A percentile compares a stretch with the other conserved stretches of the same genome.
Conservation (phyloP, 2,329 filamentous ascomycete species). For the Cryphonectria carpinicola region DNA sequence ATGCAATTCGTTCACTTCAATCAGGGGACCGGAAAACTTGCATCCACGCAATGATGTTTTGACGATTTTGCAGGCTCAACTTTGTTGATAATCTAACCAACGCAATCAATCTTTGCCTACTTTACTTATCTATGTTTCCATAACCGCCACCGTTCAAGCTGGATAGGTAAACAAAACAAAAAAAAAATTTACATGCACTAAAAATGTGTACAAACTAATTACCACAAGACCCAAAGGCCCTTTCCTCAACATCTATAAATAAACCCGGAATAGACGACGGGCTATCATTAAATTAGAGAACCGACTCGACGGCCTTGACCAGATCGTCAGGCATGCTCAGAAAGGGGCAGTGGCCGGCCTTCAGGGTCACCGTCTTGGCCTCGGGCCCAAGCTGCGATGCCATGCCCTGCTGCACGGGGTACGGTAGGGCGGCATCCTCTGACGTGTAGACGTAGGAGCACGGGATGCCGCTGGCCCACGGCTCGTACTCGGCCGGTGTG, state of each 20-base stretch:
- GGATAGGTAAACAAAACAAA: not conserved
- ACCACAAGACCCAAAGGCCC: not conserved
- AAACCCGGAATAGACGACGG: not conserved
- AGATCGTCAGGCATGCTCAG: slow-evolving; percentile 28
- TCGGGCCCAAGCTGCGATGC: slow-evolving; percentile 19
- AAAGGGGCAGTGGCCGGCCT: slow-evolving; percentile 29
- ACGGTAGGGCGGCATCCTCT: slow-evolving; percentile 29
- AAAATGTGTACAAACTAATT: not conserved
- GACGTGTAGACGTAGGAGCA: slow-evolving; percentile 30
- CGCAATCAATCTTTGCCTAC: not conserved
- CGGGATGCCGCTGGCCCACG: slow-evolving; percentile 30
- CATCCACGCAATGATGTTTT: not conserved
- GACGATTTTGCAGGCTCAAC: not conserved
- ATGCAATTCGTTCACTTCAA: too few relatives aligned
- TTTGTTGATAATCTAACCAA: not conserved
- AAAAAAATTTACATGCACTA: too few relatives aligned
- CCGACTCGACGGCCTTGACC: slow-evolving; percentile 16
- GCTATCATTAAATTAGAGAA: not conserved
- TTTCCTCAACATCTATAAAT: not conserved
- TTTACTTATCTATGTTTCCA: not conserved
- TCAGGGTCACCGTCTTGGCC: slow-evolving; percentile 20
- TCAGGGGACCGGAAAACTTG: not conserved
- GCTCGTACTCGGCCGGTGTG: slow-evolving; percentile 30
- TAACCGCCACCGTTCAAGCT: not conserved
- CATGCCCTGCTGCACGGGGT: slow-evolving; percentile 25